Conservation (phyloP, 768 basidiomycete species). For the Mycena latifolia region DNA sequence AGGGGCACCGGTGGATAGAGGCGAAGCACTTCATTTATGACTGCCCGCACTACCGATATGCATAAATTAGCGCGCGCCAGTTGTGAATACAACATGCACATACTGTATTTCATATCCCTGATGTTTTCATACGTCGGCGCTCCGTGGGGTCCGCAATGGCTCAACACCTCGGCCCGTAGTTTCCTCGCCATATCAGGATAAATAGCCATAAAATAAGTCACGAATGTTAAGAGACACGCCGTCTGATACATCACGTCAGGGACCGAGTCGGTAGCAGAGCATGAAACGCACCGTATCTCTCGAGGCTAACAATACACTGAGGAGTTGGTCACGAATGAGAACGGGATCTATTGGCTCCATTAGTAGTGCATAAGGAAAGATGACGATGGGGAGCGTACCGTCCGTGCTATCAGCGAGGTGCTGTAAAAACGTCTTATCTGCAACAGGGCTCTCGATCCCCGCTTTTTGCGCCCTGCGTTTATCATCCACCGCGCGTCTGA, state of each 20-base stretch:
- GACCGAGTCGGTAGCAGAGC: background rate
- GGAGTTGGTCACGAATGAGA: slow-evolving; percentile 80
- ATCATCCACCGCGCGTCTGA: slow-evolving; percentile 62
- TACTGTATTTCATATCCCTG: slow-evolving; percentile 75
- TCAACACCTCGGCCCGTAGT: slow-evolving; percentile 72
- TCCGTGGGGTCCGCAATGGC: slow-evolving; percentile 61
- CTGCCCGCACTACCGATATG: slow-evolving; percentile 69
- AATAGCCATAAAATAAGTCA: slow-evolving; percentile 77
- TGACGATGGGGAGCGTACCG: slow-evolving; percentile 52
- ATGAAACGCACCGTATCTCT: slow-evolving; percentile 74
- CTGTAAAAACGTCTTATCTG: slow-evolving; percentile 74
- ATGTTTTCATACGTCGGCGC: slow-evolving; percentile 69
- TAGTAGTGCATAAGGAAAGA: background rate
- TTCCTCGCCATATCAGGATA: slow-evolving; percentile 67
- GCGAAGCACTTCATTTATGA: slow-evolving; percentile 83
- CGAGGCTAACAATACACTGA: slow-evolving; percentile 82
- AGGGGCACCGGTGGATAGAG: slow-evolving; percentile 86
- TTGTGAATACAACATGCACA: slow-evolving; percentile 36
- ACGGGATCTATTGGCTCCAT: slow-evolving; percentile 61
- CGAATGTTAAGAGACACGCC: slow-evolving; percentile 74
- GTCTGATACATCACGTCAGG: slow-evolving; percentile 57
- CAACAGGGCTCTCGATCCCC: slow-evolving; percentile 52
- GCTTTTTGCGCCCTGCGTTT: slow-evolving; percentile 53
- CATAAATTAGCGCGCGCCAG: background rate
- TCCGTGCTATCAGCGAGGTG: slow-evolving; percentile 76